Evolutionary conservation across 192 early-diverging fungal species (phyloP), one percentile per base, ranked within the genome.

Genomic region (Paraglomus brasilianum): DNA sequence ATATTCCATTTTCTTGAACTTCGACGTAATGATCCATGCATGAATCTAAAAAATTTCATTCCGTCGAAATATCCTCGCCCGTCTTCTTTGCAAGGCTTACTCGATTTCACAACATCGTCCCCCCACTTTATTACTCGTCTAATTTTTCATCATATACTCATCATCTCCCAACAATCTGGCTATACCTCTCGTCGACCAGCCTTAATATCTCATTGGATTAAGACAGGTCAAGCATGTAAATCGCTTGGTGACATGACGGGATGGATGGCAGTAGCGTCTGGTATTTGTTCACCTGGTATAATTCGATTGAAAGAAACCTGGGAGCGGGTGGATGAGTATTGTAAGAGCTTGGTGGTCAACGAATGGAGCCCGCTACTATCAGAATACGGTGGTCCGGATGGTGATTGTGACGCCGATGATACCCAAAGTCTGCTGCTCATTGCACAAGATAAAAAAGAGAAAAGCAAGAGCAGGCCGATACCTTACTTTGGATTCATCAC

Each of bases 121-220:
- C 89, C 89, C n/a, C 90, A 91, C 63, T 91, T 91, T 60, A 41
- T 91, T 19, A 88, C 87, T 6, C 80, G 87, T 17, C 71, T 91
- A 58, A 82, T 91, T 15, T 80, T 84, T 51, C 82, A 84, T 62
- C 90, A 91, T 52, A 75, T 91, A 7, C 74, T 90, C 10, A 80
- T 87, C 5, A 86, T 76, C 15, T 73, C 78, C 11, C 78, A 74
- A 15, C 72, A 79, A 81, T 72, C 76, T 81, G 72, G 81, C 72
- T 48, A 77, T 71, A 63, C 80, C 58, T 42, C 79, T 69, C 36
- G 77, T 65, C 49, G 84, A 71, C 73, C 85, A 72, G 53, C 79
- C 71, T 63, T 91, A 38, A 71, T 91, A 19, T 80, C 77, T 60
- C 88, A 90, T 59, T 91, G 90, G 90, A 86, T 91, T 58, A 73